Evolutionary conservation across 192 early-diverging fungal species (phyloP), one percentile per base, ranked within the genome.

Genomic region (Entophlyctis luteolus): DNA sequence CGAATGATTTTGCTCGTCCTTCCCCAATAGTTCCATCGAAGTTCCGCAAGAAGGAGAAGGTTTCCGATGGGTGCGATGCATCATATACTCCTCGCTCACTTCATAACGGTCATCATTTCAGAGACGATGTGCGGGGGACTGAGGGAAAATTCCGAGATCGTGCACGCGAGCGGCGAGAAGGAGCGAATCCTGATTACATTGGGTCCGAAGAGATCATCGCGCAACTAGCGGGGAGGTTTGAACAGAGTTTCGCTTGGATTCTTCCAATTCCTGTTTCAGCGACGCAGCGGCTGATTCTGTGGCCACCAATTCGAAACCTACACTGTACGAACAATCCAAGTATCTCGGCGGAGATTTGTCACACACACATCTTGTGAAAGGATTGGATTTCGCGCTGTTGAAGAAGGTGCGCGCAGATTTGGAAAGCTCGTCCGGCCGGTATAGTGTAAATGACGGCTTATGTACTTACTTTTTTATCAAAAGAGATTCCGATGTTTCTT

Each of bases 61-160:
- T 60, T 39, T 39, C 48, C 8, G 36, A 16, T 18, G n/a, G n/a
- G n/a, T n/a, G n/a, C n/a, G n/a, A n/a, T n/a, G n/a, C n/a, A n/a
- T n/a, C n/a, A n/a, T n/a, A n/a, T n/a, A n/a, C 55, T 66, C 33
- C 16, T 18, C 39, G 14, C n/a, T 54, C 58, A 29, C 34, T 63
- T 53, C 39, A n/a, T 57, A 18, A 36, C 50, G 16, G 0, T 10
- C 25, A 25, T 23, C 6, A 36, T 60, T 23, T 59, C 49, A 68
- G 36, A 18, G 47, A n/a, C n/a, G n/a, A n/a, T n/a, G n/a, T n/a
- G n/a, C n/a, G n/a, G n/a, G n/a, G n/a, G n/a, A n/a, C n/a, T n/a
- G n/a, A n/a, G n/a, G n/a, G n/a, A n/a, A n/a, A 77, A n/a, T 96
- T 95, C 70, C 90, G 94, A 37, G 94, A 97, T 70, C 79, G 94